These are phyloP conservation scores for Globisporangium paddicum DNA, from an alignment of 352 stramenopile genomes.

Conservation along the genomic window DNA sequence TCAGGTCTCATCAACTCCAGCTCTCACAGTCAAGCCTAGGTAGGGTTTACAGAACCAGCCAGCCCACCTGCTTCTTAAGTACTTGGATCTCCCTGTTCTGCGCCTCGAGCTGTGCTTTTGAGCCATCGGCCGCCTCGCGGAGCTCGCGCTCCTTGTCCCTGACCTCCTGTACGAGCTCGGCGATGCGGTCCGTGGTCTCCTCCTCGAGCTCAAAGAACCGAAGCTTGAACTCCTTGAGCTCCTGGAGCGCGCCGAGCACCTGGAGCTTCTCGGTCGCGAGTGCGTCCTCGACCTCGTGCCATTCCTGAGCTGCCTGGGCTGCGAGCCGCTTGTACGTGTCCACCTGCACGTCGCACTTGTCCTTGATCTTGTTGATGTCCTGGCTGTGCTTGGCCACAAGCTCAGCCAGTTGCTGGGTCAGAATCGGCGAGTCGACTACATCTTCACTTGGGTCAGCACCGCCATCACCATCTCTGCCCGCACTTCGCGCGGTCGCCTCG, in stretches of 20 bases:
- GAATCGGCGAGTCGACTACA: not conserved
- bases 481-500: conserved; percentile 11
- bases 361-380: conserved; percentile 39
- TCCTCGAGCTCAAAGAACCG: conserved; percentile 61
- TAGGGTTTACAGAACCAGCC: not conserved
- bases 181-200: conserved; percentile 53
- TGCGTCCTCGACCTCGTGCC: conserved; percentile 65
- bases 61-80: conserved; percentile 35
- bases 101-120: conserved; percentile 5
- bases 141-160: conserved; percentile 40
- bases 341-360: conserved; percentile 52
- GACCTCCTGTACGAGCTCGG: conserved; percentile 56
- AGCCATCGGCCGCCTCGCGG: conserved; percentile 21
- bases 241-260: conserved; percentile 43
- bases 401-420: conserved; percentile 24
- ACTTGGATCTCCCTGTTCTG: conserved; percentile 29
- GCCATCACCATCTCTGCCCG: not conserved
- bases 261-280: conserved; percentile 51
- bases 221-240: conserved; percentile 75
- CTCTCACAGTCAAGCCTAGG: not conserved
- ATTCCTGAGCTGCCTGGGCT: conserved; percentile 55
- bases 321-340: conserved; percentile 61
- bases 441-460: not conserved
- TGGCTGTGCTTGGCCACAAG: conserved; percentile 38
- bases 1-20: no score